These are phyloP conservation scores for Cutaneotrichosporon mucoides DNA, from an alignment of 1,284 basidiomycete genomes.

Conservation along the genomic window DNA sequence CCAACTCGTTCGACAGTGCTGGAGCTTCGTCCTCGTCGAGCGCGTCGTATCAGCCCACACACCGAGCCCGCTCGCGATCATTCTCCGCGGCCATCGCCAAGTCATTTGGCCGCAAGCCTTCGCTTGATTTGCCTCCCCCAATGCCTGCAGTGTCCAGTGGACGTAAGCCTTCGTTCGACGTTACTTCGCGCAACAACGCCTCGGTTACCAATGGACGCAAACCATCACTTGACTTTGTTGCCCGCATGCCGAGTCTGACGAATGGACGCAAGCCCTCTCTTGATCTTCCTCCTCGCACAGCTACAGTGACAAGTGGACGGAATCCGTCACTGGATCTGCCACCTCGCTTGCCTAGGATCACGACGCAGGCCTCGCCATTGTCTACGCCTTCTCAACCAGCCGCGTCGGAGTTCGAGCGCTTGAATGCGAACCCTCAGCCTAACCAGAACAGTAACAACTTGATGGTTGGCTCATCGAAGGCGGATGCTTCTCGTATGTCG, in stretches of 20 bases:
- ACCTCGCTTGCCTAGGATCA: no score
- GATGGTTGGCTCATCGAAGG: not conserved
- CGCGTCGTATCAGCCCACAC: not conserved
- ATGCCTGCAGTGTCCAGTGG: not conserved
- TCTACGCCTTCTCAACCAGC: not conserved
- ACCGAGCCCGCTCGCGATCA: slow-evolving; percentile 25
- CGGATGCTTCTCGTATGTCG: not conserved
- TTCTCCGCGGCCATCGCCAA: slow-evolving; percentile 39
- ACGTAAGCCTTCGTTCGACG: not conserved
- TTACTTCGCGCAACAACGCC: not conserved
- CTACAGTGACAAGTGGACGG: not conserved
- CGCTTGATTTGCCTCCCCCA: slow-evolving; percentile 4
- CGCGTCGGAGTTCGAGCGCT: not conserved
- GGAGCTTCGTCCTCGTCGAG: not conserved
- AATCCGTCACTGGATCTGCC: no score
- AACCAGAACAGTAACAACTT: no score
- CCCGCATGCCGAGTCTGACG: not conserved
- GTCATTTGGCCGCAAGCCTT: slow-evolving; percentile 12
- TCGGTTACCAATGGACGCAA: not conserved
- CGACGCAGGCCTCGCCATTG: not conserved
- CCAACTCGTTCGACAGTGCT: not conserved
- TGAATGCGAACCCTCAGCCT: not conserved
- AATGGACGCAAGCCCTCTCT: not conserved
- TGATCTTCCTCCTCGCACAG: not conserved
- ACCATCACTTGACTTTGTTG: not conserved